Evolutionary conservation across 331 rosid genomes (phyloP).

Genomic region (Quercus tomentella): DNA sequence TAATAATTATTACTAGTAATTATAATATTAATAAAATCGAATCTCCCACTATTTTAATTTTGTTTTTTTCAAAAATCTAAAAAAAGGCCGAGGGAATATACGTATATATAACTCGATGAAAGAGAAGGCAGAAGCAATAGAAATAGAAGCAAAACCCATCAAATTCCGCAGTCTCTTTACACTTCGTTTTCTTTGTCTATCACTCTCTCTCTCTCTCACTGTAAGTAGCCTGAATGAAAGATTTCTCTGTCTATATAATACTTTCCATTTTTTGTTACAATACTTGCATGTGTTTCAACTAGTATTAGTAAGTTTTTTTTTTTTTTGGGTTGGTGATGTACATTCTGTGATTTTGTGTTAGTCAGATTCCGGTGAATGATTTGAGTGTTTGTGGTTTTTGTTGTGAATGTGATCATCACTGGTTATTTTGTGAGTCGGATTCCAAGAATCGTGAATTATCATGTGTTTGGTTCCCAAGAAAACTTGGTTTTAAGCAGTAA

Average conservation of each 20-base stretch:
- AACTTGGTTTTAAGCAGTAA: not conserved
- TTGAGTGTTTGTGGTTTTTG: not conserved
- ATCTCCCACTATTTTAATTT: not conserved
- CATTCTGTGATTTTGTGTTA: not conserved
- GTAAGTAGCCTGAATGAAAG: no score
- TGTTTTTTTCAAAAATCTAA: not conserved
- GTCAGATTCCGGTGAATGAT: not conserved
- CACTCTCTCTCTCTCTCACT: not conserved
- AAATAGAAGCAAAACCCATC: not conserved
- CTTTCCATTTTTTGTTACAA: no score
- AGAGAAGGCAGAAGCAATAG: not conserved
- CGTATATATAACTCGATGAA: not conserved
- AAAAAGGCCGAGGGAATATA: not conserved
- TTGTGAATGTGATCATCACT: not conserved
- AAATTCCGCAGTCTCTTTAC: not conserved
- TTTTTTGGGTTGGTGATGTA: not conserved
- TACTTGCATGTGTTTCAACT: not conserved
- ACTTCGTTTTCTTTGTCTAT: not conserved
- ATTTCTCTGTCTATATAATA: not conserved
- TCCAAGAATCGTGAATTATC: not conserved
- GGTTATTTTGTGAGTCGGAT: not conserved
- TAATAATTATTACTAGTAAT: no score
- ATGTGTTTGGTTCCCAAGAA: not conserved
- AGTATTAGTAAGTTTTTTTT: not conserved
- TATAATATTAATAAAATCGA: not conserved